A percentile compares a stretch with the other conserved stretches of the same genome.
Evolutionary conservation across 164 flowering plant genomes (phyloP).

Genomic region (Berberis vulgaris): DNA sequence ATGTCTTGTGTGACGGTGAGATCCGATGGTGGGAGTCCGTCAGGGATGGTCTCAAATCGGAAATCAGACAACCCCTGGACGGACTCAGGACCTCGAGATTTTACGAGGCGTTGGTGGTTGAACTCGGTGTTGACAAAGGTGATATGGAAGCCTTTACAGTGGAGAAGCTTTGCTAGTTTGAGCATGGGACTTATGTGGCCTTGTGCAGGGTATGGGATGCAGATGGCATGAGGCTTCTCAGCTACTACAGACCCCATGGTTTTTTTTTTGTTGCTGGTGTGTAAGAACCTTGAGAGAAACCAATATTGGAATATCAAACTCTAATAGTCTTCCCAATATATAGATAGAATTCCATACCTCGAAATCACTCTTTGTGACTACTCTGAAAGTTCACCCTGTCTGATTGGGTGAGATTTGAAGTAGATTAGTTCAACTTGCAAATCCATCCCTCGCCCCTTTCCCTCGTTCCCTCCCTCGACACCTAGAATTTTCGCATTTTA

Average conservation of each 20-base stretch:
- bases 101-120: conserved; percentile 29
- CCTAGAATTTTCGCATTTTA: too few species aligned
- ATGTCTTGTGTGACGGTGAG: conserved; percentile 15
- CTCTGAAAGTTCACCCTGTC: too few species aligned
- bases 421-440: too few species aligned
- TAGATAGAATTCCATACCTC: too few species aligned
- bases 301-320: too few species aligned
- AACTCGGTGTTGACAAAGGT: conserved; percentile 38
- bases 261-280: too few species aligned
- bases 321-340: too few species aligned
- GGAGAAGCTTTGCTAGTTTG: conserved; percentile 19
- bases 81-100: conserved; percentile 18
- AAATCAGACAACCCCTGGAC: conserved; percentile 18
- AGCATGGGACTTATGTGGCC: conserved; percentile 26
- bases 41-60: conserved; percentile 22
- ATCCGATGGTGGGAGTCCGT: conserved; percentile 23
- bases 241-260: neutral
- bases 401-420: too few species aligned
- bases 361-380: too few species aligned
- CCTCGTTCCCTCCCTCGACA: too few species aligned
- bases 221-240: conserved; percentile 16
- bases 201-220: conserved; percentile 23
- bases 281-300: too few species aligned
- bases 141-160: conserved; percentile 17
- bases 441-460: too few species aligned